phyloP scores from a whole-genome alignment of 2,329 filamentous ascomycete species.

The Colletotrichum gigasporum region DNA sequence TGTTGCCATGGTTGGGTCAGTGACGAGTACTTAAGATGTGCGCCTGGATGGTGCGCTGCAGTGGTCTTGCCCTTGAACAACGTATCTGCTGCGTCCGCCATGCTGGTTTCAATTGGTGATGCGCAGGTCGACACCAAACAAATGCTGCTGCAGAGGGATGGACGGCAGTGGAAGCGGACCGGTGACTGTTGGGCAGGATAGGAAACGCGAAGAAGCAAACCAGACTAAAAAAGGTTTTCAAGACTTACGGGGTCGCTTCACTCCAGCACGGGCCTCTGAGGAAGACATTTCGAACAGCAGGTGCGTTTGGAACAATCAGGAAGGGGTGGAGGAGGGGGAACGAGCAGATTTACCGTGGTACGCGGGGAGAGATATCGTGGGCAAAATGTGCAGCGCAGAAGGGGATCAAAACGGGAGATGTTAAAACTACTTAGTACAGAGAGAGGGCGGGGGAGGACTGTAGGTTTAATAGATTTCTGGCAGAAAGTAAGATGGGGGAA shows the following conservation, averaged over 20 bases:
- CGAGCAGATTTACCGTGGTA: too few relatives aligned
- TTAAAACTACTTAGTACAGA: background rate
- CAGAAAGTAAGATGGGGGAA: too few relatives aligned
- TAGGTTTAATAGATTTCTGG: too few relatives aligned
- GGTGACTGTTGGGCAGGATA: constrained; percentile 37
- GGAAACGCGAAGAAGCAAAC: background rate
- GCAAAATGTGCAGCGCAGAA: background rate
- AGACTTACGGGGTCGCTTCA: constrained; percentile 54
- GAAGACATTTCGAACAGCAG: constrained; percentile 48
- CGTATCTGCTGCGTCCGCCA: background rate
- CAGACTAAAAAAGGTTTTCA: background rate
- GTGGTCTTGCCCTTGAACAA: constrained; percentile 5
- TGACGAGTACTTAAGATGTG: background rate
- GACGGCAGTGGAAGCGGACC: too few relatives aligned
- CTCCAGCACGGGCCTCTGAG: constrained; percentile 50
- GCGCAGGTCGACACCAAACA: too few relatives aligned
- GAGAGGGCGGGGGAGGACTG: background rate
- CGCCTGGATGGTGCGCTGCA: background rate
- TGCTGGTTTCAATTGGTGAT: background rate
- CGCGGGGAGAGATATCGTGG: too few relatives aligned
- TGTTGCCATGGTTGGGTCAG: constrained; percentile 46
- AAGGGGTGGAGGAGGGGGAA: background rate
- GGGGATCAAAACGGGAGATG: background rate
- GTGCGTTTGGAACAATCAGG: background rate
- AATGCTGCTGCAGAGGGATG: too few relatives aligned